Conservation (phyloP, 208 protist species). For the Trypanosoma vivax region DNA sequence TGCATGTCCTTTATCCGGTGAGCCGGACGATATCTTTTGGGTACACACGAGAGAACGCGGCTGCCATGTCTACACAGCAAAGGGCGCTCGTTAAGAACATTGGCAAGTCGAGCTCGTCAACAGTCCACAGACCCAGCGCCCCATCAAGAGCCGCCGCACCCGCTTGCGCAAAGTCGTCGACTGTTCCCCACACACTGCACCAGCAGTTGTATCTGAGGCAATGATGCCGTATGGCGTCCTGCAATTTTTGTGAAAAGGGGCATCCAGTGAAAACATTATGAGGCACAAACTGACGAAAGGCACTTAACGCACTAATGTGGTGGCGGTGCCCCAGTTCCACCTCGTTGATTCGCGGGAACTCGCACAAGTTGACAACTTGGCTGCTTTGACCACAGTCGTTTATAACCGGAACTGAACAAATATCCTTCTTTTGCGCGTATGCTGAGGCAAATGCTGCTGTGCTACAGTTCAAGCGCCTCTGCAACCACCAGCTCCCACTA, state of each 20-base stretch:
- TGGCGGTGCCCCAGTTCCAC: background rate
- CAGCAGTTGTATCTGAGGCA: constrained; percentile 32
- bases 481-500: background rate
- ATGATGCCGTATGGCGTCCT: constrained; percentile 34
- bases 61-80: constrained; percentile 23
- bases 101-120: constrained; percentile 43
- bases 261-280: constrained; percentile 39
- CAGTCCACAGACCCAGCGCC: constrained; percentile 42
- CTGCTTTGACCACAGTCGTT: constrained; percentile 12
- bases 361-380: constrained; percentile 13
- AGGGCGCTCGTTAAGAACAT: constrained; percentile 47
- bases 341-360: constrained; percentile 1
- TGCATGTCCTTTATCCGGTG: background rate
- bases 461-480: background rate
- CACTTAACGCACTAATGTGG: constrained; percentile 14
- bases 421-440: background rate
- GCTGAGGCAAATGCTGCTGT: background rate
- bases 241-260: constrained; percentile 24
- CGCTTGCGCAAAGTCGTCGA: constrained; percentile 32
- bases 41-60: constrained; percentile 39
- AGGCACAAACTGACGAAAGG: constrained; percentile 45
- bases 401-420: constrained; percentile 14
- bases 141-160: constrained; percentile 28
- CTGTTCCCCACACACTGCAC: constrained; percentile 66
- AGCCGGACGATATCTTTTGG: constrained; percentile 25